Conservation (phyloP, 2,329 filamentous ascomycete species). For the Ophiostoma sp. region DNA sequence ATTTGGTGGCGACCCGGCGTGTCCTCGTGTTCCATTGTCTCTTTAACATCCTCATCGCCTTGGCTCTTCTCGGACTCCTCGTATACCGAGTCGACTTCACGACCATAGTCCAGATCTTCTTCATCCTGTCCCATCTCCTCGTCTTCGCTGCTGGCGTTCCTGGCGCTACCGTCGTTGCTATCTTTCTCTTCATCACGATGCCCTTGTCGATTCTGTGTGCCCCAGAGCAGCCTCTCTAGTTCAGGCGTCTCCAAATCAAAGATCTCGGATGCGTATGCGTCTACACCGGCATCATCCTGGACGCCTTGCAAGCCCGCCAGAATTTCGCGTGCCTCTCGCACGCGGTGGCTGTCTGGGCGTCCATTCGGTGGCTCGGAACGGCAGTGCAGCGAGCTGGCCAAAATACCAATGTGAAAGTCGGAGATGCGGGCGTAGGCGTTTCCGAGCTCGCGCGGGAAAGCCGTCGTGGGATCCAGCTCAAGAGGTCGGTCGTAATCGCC, state of each 20-base stretch:
- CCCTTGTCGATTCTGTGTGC: background rate
- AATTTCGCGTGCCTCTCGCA: conserved; percentile 48
- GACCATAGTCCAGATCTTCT: background rate
- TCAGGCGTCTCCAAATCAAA: conserved; percentile 31
- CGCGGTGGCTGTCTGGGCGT: conserved; percentile 35
- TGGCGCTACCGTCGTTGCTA: background rate
- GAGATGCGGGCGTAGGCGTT: conserved; percentile 42
- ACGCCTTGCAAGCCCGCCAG: conserved; percentile 42
- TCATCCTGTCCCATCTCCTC: background rate
- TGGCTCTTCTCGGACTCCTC: background rate
- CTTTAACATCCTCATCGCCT: background rate
- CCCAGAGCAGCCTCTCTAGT: conserved; percentile 15
- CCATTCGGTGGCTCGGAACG: conserved; percentile 35
- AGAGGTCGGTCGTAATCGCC: conserved; percentile 30
- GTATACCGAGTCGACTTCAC: background rate
- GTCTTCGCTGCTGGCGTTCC: background rate
- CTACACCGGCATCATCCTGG: conserved; percentile 37
- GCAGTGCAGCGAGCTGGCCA: conserved; percentile 50
- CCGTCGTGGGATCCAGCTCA: conserved; percentile 35
- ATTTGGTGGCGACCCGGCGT: too few species aligned
- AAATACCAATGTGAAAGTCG: conserved; percentile 46
- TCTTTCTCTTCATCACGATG: background rate
- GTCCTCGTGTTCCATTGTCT: background rate
- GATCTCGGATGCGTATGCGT: conserved; percentile 43
- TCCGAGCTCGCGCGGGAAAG: conserved; percentile 28